Evolutionary conservation across 2,329 filamentous ascomycete genomes (phyloP).

Genomic region (Chrysoporthe deuterocubensis): DNA sequence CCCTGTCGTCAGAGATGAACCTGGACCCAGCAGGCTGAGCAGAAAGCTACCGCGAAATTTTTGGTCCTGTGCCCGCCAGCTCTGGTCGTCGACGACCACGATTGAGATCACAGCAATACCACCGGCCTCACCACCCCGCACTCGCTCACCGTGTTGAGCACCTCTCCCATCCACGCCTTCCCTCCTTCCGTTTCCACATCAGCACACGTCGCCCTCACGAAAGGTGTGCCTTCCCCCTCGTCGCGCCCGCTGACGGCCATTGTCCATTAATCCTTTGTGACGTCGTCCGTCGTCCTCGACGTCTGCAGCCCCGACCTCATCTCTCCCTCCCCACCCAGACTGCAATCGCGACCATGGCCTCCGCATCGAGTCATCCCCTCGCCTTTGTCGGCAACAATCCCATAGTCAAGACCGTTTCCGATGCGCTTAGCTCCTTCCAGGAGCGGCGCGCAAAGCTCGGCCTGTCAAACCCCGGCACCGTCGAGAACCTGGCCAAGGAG

Average conservation of each 20-base stretch:
- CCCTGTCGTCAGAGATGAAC: slow-evolving; percentile 28
- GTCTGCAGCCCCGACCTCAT: slow-evolving; percentile 18
- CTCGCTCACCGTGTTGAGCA: slow-evolving; percentile 7
- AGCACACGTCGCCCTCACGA: neutral
- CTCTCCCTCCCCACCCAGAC: neutral
- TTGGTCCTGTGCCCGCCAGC: slow-evolving; percentile 26
- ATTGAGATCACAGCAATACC: slow-evolving; percentile 15
- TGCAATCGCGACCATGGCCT: slow-evolving; percentile 51
- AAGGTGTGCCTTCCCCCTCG: slow-evolving; percentile 13
- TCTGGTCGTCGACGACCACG: slow-evolving; percentile 16
- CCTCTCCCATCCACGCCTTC: neutral
- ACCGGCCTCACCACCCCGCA: slow-evolving; percentile 17
- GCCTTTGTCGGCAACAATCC: slow-evolving; percentile 77
- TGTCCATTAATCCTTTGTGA: slow-evolving; percentile 28
- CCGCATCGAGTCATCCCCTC: slow-evolving; percentile 54
- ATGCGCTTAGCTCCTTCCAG: slow-evolving; percentile 81
- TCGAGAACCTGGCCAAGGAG: slow-evolving; percentile 84
- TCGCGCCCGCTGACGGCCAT: slow-evolving; percentile 19
- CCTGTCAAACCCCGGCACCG: slow-evolving; percentile 87
- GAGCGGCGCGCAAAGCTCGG: slow-evolving; percentile 87
- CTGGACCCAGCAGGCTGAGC: slow-evolving; percentile 18
- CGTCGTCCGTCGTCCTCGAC: slow-evolving; percentile 30
- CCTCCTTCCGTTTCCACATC: neutral
- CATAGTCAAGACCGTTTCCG: slow-evolving; percentile 68
- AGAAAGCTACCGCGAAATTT: slow-evolving; percentile 29